These are phyloP conservation scores for Hyparrhenia diplandra DNA, from an alignment of 176 grass and related monocot species.

Conservation along the genomic window DNA sequence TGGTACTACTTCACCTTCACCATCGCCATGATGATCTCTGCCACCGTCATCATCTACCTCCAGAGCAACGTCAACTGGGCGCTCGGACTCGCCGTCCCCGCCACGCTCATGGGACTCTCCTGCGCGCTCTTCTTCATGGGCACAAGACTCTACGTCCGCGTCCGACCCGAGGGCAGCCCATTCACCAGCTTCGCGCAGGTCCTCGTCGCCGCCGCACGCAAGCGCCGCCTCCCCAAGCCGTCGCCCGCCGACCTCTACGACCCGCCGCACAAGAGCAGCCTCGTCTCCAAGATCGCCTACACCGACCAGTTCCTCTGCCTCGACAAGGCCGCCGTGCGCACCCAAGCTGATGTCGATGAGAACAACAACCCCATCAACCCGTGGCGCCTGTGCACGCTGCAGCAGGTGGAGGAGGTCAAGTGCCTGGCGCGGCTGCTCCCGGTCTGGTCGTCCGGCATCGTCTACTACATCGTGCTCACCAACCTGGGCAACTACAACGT, in stretches of 20 bases:
- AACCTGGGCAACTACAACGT: slow-evolving; percentile 60
- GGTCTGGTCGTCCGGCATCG: slow-evolving; percentile 52
- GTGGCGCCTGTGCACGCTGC: slow-evolving; percentile 57
- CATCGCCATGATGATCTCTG: slow-evolving; percentile 54
- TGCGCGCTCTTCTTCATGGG: slow-evolving; percentile 59
- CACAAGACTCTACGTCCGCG: slow-evolving; percentile 42
- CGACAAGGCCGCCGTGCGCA: slow-evolving; percentile 49
- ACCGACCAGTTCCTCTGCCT: slow-evolving; percentile 64
- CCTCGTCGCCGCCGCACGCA: slow-evolving; percentile 41
- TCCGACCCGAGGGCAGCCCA: slow-evolving; percentile 58
- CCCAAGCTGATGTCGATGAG: neutral
- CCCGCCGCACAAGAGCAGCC: slow-evolving; percentile 52
- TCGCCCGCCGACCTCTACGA: slow-evolving; percentile 24
- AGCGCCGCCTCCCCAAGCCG: slow-evolving; percentile 11
- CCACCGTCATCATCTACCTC: slow-evolving; percentile 75
- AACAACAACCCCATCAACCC: slow-evolving; percentile 10
- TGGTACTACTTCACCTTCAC: slow-evolving; percentile 84
- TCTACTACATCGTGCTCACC: slow-evolving; percentile 50
- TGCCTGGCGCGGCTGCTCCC: slow-evolving; percentile 57
- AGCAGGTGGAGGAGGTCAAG: slow-evolving; percentile 85
- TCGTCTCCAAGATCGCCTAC: slow-evolving; percentile 57
- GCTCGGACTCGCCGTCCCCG: slow-evolving; percentile 50
- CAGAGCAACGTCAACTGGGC: slow-evolving; percentile 71
- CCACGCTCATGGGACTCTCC: slow-evolving; percentile 53
- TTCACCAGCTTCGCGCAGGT: slow-evolving; percentile 57